Evolutionary conservation across 441 rosid genomes (phyloP).

Genomic region (Lepidium campestre): DNA sequence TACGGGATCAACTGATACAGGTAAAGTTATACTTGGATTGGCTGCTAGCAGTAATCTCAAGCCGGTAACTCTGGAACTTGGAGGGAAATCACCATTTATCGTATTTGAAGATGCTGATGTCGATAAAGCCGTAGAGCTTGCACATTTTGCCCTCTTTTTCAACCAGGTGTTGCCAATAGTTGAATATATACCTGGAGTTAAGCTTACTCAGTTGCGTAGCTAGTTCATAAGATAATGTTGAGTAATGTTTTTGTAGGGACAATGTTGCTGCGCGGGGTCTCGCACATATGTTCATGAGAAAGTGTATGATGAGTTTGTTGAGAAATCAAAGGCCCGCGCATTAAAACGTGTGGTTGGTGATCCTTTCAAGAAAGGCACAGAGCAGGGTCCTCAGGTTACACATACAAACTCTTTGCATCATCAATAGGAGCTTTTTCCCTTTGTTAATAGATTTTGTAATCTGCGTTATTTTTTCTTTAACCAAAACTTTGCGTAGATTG

Average conservation of each 20-base stretch:
- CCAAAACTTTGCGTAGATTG: conserved; percentile 43
- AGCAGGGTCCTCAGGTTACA: conserved; percentile 89
- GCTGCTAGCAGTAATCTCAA: conserved; percentile 89
- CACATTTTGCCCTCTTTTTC: conserved; percentile 76
- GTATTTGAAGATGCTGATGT: conserved; percentile 74
- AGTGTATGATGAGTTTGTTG: conserved; percentile 73
- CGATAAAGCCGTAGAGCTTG: conserved; percentile 67
- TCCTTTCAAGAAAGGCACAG: conserved; percentile 75
- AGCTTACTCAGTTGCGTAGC: neutral
- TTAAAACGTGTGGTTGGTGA: conserved; percentile 68
- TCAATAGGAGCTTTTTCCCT: neutral
- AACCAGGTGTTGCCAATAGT: conserved; percentile 51
- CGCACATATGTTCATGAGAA: conserved; percentile 76
- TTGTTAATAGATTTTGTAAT: neutral
- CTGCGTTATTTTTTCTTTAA: neutral
- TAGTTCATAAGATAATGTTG: neutral
- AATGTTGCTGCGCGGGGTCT: conserved; percentile 88
- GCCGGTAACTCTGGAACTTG: conserved; percentile 76
- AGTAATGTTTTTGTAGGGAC: conserved; percentile 47
- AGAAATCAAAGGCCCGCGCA: conserved; percentile 78
- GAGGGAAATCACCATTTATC: conserved; percentile 85
- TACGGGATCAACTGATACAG: conserved; percentile 75
- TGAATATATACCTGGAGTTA: neutral
- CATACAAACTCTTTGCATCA: neutral
- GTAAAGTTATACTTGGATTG: conserved; percentile 51